Evolutionary conservation across 352 stramenopile genomes (phyloP).

Genomic region (Phytophthora lateralis): DNA sequence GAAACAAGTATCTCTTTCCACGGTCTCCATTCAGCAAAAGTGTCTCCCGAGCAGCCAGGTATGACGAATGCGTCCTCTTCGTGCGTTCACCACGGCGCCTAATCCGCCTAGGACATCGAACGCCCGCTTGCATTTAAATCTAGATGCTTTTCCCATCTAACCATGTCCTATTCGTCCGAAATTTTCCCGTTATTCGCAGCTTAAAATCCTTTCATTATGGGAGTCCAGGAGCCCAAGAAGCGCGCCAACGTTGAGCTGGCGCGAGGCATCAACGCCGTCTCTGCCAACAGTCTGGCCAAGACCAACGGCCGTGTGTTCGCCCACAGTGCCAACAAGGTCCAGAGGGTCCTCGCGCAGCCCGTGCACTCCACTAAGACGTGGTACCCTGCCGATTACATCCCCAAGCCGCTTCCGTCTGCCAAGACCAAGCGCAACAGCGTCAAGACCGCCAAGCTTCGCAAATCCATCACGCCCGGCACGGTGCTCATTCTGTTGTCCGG

Average conservation of each 20-base stretch:
- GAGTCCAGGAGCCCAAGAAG: conserved; percentile 38
- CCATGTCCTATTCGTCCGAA: background rate
- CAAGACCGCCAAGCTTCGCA: conserved; percentile 94
- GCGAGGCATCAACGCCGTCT: conserved; percentile 82
- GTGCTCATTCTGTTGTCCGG: conserved; percentile 98
- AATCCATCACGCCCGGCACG: conserved; percentile 96
- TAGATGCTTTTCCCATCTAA: conserved; percentile 1
- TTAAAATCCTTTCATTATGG: conserved; percentile 17
- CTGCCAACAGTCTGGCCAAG: conserved; percentile 61
- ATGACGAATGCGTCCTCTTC: background rate
- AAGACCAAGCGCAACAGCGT: conserved; percentile 75
- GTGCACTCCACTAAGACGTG: conserved; percentile 60
- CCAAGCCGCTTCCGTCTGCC: conserved; percentile 62
- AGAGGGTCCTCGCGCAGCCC: conserved; percentile 26
- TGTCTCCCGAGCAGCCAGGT: conserved; percentile 8
- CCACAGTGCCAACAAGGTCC: conserved; percentile 55
- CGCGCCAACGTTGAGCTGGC: conserved; percentile 73
- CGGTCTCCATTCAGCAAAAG: conserved; percentile 19
- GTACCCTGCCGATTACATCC: conserved; percentile 76
- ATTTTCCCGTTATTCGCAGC: background rate
- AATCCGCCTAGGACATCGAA: background rate
- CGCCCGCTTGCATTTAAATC: background rate
- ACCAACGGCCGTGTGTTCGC: conserved; percentile 63
- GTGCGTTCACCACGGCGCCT: background rate
- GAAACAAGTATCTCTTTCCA: conserved; percentile 9